Conservation (phyloP, 116 monocot species). For the Zostera marina region DNA sequence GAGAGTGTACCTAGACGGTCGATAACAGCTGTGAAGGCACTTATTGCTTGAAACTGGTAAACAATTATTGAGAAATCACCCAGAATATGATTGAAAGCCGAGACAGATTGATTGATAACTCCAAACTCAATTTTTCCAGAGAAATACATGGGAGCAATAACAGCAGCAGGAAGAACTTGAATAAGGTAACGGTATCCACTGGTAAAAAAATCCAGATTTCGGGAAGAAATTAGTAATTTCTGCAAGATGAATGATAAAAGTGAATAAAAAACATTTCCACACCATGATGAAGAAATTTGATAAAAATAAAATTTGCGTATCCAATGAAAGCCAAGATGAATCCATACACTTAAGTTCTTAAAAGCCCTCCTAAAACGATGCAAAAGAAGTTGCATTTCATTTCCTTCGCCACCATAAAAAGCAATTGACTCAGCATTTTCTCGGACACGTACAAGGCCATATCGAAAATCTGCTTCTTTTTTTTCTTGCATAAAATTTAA, state of each 20-base stretch:
- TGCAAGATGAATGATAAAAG: conserved; percentile 20
- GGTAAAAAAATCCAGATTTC: conserved; percentile 97
- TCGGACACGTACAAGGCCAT: conserved; percentile 87
- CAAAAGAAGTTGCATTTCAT: conserved; percentile 80
- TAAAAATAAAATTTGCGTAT: too few species aligned
- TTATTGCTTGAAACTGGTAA: conserved; percentile 91
- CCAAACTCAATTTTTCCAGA: conserved; percentile 99
- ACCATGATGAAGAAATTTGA: too few species aligned
- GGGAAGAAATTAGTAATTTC: conserved; percentile 83
- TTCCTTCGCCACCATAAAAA: conserved; percentile 91
- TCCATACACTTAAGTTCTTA: conserved; percentile 79
- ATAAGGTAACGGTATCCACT: conserved; percentile 92
- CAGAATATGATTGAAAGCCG: conserved; percentile 98
- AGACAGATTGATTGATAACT: conserved; percentile 97
- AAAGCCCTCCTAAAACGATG: conserved; percentile 80
- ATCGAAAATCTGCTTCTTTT: conserved; percentile 99
- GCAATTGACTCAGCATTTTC: conserved; percentile 99
- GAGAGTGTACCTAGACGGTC: conserved; percentile 64
- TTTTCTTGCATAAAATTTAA: conserved; percentile 99
- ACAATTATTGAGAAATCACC: conserved; percentile 90
- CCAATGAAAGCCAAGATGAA: not conserved
- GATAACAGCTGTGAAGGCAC: conserved; percentile 97
- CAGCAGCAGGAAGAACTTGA: conserved; percentile 96
- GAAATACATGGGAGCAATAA: conserved; percentile 99
- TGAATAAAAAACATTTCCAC: not conserved